phyloP scores from a whole-genome alignment of 2,329 filamentous ascomycete genomes.

The Dactylellina leptospora region DNA sequence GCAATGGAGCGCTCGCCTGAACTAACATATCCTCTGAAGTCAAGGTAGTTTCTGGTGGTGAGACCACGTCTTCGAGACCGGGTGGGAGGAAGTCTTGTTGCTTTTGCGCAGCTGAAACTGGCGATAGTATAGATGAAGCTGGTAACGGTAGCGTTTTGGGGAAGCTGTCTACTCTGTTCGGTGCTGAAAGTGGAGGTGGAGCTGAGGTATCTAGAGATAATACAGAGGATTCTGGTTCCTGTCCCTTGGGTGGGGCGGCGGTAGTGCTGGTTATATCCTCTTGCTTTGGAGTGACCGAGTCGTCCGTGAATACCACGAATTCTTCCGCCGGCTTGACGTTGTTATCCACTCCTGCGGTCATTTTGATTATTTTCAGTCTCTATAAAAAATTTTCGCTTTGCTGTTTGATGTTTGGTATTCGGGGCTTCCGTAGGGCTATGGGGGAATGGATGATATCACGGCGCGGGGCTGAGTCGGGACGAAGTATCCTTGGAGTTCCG shows the following conservation, averaged over 20 bases:
- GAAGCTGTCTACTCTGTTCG: conserved; percentile 44
- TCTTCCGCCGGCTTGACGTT: conserved; percentile 46
- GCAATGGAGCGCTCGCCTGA: conserved; percentile 8
- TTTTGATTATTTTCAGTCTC: conserved; percentile 16
- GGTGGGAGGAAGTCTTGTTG: conserved; percentile 28
- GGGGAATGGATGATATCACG: conserved; percentile 46
- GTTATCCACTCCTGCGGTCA: conserved; percentile 31
- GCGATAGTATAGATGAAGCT: conserved; percentile 48
- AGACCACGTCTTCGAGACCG: conserved; percentile 21
- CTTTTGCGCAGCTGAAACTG: conserved; percentile 34
- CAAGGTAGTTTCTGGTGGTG: conserved; percentile 30
- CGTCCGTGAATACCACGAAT: conserved; percentile 49
- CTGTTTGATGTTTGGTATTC: conserved; percentile 32
- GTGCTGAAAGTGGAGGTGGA: conserved; percentile 23
- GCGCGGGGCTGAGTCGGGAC: conserved; percentile 50
- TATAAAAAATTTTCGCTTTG: background rate
- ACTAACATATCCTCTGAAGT: conserved; percentile 33
- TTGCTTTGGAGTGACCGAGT: background rate
- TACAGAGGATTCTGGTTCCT: conserved; percentile 11
- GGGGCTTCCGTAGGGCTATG: conserved; percentile 41
- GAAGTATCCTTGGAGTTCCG: conserved; percentile 22
- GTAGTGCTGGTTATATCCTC: conserved; percentile 41
- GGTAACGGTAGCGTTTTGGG: conserved; percentile 48
- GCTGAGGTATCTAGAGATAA: conserved; percentile 40
- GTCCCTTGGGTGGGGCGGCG: conserved; percentile 15